Conservation (phyloP, 1,139 yeast genomes). For the Zygosaccharomyces sapae region DNA sequence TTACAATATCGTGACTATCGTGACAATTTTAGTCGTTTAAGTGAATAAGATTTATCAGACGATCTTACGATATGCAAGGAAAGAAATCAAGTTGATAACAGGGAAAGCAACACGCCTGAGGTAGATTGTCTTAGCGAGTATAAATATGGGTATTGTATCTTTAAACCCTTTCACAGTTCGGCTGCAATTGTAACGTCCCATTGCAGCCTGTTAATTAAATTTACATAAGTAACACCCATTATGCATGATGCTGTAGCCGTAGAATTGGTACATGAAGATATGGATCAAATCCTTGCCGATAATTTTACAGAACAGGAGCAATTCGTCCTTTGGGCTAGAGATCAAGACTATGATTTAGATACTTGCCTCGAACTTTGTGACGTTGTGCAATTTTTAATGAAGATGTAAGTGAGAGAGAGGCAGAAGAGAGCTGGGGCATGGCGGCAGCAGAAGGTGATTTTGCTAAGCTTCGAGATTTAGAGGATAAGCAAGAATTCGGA, state of each 20-base stretch:
- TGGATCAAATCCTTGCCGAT: constrained; percentile 8
- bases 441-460: constrained; percentile 6
- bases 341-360: constrained; percentile 19
- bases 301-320: constrained; percentile 16
- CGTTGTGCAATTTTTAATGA: constrained; percentile 13
- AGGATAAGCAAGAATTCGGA: constrained; percentile 1
- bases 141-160: too few species aligned
- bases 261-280: constrained; percentile 11
- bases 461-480: constrained; percentile 1
- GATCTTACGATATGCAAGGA: too few species aligned
- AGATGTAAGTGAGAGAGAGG: constrained; percentile 3
- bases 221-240: background rate
- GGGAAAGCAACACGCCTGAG: too few species aligned
- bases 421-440: constrained; percentile 1
- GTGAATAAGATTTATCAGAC: background rate
- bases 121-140: too few species aligned
- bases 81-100: too few species aligned
- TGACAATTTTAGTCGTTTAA: background rate
- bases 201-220: too few species aligned
- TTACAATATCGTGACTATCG: background rate
- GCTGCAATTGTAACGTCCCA: too few species aligned
- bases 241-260: constrained; percentile 12
- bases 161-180: too few species aligned
- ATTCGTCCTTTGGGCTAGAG: constrained; percentile 11
- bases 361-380: constrained; percentile 18